Evolutionary conservation across 2,329 filamentous ascomycete species (phyloP).

Genomic region (Clonostachys solani): DNA sequence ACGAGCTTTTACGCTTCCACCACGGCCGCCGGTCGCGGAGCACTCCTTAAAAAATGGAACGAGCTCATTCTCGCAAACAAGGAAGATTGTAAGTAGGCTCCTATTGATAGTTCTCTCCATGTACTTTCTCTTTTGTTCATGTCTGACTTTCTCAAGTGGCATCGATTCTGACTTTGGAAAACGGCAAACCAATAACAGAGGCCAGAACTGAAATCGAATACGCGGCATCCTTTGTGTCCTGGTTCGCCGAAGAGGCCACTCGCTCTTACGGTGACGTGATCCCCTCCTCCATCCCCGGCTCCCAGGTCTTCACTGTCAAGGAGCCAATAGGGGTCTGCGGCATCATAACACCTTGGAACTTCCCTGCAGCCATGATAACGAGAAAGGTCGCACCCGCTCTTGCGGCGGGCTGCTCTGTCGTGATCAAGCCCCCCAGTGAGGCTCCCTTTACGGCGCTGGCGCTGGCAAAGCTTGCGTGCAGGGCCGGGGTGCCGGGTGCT

Average conservation of each 20-base stretch:
- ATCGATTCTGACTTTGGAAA: conserved; percentile 83
- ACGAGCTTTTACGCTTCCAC: background rate
- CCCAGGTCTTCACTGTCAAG: conserved; percentile 73
- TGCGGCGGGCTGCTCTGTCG: conserved; percentile 95
- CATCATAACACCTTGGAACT: conserved; percentile 87
- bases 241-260: conserved; percentile 78
- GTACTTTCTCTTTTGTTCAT: no score
- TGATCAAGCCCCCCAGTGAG: conserved; percentile 89
- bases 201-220: conserved; percentile 69
- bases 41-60: conserved; percentile 62
- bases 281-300: conserved; percentile 62
- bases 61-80: conserved; percentile 61
- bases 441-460: conserved; percentile 90
- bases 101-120: background rate
- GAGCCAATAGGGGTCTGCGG: conserved; percentile 83
- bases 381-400: conserved; percentile 70
- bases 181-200: conserved; percentile 77
- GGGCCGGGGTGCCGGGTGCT: conserved; percentile 84
- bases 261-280: conserved; percentile 72
- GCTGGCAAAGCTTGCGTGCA: conserved; percentile 77
- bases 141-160: conserved; percentile 56
- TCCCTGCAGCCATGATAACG: conserved; percentile 73
- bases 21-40: background rate
- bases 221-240: conserved; percentile 72
- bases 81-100: conserved; percentile 44